A percentile compares a stretch with the other conserved stretches of the same genome.
phyloP scores from a whole-genome alignment of 331 rosid species.

The Pyracantha coccinea region DNA sequence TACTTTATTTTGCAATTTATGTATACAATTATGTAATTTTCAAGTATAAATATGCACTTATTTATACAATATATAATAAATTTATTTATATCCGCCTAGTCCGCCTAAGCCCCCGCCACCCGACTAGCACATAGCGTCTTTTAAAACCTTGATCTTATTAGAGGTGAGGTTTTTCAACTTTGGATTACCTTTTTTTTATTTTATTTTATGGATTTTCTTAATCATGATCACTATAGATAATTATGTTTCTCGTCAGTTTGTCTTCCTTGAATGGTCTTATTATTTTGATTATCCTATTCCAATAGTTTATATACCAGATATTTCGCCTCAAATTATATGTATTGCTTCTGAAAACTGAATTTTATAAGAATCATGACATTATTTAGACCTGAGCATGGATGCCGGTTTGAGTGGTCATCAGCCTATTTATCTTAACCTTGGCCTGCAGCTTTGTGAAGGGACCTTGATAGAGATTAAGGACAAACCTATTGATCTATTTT shows the following conservation, averaged over 20 bases:
- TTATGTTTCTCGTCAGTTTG: constrained; percentile 5
- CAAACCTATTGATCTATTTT: neutral
- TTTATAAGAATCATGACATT: neutral
- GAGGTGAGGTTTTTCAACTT: too few relatives aligned
- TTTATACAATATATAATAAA: too few relatives aligned
- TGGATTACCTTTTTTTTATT: neutral
- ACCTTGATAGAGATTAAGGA: neutral
- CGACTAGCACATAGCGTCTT: fast-evolving
- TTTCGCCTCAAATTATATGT: neutral
- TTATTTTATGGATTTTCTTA: too few relatives aligned
- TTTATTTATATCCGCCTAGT: too few relatives aligned
- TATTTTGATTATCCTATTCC: neutral
- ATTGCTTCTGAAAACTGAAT: neutral
- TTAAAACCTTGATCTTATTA: too few relatives aligned
- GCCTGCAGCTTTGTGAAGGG: neutral
- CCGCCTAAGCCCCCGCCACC: too few relatives aligned
- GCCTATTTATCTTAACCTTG: neutral
- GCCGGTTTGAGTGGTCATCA: neutral
- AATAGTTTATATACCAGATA: neutral
- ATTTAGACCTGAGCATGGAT: neutral
- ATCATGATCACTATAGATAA: too few relatives aligned
- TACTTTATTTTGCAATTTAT: too few relatives aligned
- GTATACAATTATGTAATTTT: too few relatives aligned
- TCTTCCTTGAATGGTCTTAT: neutral
- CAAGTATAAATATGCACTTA: too few relatives aligned